phyloP scores from a whole-genome alignment of 2,329 filamentous ascomycete genomes.

The Lachnellula hyalina region DNA sequence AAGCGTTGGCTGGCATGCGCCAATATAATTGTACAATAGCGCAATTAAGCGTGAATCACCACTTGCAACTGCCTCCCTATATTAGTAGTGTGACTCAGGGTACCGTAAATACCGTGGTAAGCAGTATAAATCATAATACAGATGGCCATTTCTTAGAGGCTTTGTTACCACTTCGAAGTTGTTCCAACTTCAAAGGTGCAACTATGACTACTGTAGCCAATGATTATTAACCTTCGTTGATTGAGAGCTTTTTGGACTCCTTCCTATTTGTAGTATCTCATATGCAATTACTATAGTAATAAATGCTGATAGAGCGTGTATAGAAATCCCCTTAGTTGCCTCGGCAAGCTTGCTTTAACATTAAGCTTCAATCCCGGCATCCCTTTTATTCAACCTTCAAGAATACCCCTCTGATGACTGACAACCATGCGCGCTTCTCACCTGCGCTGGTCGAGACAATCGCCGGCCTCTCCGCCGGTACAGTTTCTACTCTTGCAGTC shows the following conservation, averaged over 20 bases:
- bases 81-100: too few relatives aligned
- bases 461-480: slow-evolving; percentile 84
- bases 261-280: background rate
- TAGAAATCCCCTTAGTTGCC: background rate
- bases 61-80: slow-evolving; percentile 8
- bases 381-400: slow-evolving; percentile 2
- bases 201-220: too few relatives aligned
- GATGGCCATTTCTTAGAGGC: too few relatives aligned
- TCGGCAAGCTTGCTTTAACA: slow-evolving; percentile 15
- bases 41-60: slow-evolving; percentile 23
- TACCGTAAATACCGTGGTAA: too few relatives aligned
- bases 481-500: slow-evolving; percentile 77
- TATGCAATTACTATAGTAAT: background rate
- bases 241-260: too few relatives aligned
- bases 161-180: too few relatives aligned
- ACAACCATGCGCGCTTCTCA: slow-evolving; percentile 53
- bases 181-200: too few relatives aligned
- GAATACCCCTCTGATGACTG: slow-evolving; percentile 26
- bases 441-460: slow-evolving; percentile 79
- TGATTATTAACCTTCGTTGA: too few relatives aligned
- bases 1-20: slow-evolving; percentile 1
- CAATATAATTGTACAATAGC: slow-evolving; percentile 28
- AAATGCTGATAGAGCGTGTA: background rate
- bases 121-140: too few relatives aligned
- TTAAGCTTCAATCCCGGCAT: slow-evolving; percentile 21